Conservation (phyloP, 768 basidiomycete genomes). For the Russula earlei region DNA sequence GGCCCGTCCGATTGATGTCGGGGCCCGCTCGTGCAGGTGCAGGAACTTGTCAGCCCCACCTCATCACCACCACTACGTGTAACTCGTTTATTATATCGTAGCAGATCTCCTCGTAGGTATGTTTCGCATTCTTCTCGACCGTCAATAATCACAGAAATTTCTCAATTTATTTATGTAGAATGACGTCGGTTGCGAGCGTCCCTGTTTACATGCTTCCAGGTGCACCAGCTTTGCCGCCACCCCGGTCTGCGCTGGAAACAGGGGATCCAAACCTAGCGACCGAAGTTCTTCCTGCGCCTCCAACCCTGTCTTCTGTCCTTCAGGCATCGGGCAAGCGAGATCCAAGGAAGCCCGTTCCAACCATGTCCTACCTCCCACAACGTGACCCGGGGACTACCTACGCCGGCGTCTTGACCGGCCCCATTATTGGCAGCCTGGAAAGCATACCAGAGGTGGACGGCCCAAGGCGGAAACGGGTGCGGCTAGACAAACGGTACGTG, state of each 20-base stretch:
- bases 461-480: constrained; percentile 60
- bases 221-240: constrained; percentile 63
- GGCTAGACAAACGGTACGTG: constrained; percentile 65
- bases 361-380: constrained; percentile 71
- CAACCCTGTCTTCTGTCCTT: constrained; percentile 60
- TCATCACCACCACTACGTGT: constrained; percentile 16
- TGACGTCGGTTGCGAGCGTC: constrained; percentile 66
- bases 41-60: constrained; percentile 17
- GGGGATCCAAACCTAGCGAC: constrained; percentile 52
- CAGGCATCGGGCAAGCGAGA: constrained; percentile 64
- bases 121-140: background rate
- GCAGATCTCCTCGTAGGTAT: background rate
- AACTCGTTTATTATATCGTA: constrained; percentile 12
- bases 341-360: constrained; percentile 61
- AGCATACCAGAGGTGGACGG: constrained; percentile 51
- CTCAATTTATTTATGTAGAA: constrained; percentile 24
- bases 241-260: constrained; percentile 75
- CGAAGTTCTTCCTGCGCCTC: constrained; percentile 85
- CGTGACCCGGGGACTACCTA: constrained; percentile 87
- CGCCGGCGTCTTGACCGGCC: constrained; percentile 62
- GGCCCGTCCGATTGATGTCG: constrained; percentile 3
- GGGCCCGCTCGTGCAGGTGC: background rate
- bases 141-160: constrained; percentile 2
- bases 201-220: constrained; percentile 67
- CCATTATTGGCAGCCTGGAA: constrained; percentile 33